phyloP scores from a whole-genome alignment of 2,329 filamentous ascomycete genomes.

The Pseudofabraea citricarpa region DNA sequence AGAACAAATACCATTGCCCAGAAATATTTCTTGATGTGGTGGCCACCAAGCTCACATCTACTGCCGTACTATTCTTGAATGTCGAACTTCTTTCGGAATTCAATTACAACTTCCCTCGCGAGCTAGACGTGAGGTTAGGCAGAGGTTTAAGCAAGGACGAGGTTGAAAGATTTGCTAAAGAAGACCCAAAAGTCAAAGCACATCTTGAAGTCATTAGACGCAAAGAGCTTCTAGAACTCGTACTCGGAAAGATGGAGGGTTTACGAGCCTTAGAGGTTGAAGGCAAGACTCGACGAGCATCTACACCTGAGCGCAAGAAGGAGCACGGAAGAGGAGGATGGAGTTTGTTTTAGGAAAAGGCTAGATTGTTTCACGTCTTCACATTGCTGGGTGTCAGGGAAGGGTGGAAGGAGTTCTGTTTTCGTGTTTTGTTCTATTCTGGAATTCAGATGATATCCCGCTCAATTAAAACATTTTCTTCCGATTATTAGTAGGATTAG shows the following conservation, averaged over 20 bases:
- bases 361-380: neutral
- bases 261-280: constrained; percentile 77
- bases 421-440: neutral
- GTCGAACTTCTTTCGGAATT: constrained; percentile 96
- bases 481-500: too few species aligned
- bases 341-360: constrained; percentile 16
- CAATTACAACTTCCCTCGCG: constrained; percentile 94
- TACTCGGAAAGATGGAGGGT: constrained; percentile 93
- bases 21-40: constrained; percentile 98
- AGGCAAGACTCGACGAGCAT: constrained; percentile 48
- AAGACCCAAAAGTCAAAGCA: constrained; percentile 83
- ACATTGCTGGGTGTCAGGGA: neutral
- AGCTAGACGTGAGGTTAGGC: constrained; percentile 82
- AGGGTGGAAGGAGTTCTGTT: neutral
- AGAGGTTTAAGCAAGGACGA: constrained; percentile 73
- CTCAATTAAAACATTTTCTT: too few species aligned
- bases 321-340: constrained; percentile 15
- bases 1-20: constrained; percentile 95
- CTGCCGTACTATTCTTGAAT: constrained; percentile 93
- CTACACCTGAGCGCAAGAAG: constrained; percentile 17
- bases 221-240: constrained; percentile 89
- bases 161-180: constrained; percentile 84
- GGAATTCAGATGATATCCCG: neutral
- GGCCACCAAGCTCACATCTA: constrained; percentile 88
- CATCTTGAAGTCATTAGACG: constrained; percentile 89